Evolutionary conservation across 345 rosid species (phyloP).

Genomic region (Syzygium grande): DNA sequence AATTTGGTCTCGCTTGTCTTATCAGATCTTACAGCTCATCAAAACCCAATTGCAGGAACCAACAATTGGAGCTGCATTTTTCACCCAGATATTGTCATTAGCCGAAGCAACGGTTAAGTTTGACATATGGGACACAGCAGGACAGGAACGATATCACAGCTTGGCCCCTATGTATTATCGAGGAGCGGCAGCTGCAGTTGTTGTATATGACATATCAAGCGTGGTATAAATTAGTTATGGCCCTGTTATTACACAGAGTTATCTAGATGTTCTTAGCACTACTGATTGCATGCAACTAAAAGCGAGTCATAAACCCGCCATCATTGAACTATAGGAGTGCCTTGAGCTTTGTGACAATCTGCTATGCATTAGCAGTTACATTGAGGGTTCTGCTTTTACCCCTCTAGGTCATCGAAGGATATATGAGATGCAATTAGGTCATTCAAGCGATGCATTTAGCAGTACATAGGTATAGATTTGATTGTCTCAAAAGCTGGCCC

Average conservation of each 20-base stretch:
- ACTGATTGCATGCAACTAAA: not conserved
- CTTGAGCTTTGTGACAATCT: not conserved
- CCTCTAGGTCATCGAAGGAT: not conserved
- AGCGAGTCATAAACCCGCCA: not conserved
- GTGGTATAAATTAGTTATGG: conserved; percentile 3
- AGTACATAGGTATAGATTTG: not conserved
- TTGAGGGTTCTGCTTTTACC: not conserved
- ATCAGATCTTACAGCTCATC: not conserved
- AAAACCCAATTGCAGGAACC: conserved; percentile 23
- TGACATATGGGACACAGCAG: conserved; percentile 49
- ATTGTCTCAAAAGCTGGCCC: not conserved
- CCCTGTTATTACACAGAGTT: not conserved
- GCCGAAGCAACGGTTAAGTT: conserved; percentile 40
- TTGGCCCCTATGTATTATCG: conserved; percentile 51
- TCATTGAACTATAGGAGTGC: not conserved
- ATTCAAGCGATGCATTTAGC: not conserved
- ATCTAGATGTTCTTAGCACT: not conserved
- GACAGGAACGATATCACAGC: conserved; percentile 44
- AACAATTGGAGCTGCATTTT: conserved; percentile 45
- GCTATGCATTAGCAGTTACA: not conserved
- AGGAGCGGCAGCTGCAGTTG: conserved; percentile 39
- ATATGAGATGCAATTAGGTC: not conserved
- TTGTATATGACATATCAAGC: conserved; percentile 37
- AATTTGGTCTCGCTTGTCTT: not conserved
- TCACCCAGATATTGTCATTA: conserved; percentile 34